Base-by-base conservation (phyloP, 1,139 yeast species). In the Suhomyces coccinellae region DNA sequence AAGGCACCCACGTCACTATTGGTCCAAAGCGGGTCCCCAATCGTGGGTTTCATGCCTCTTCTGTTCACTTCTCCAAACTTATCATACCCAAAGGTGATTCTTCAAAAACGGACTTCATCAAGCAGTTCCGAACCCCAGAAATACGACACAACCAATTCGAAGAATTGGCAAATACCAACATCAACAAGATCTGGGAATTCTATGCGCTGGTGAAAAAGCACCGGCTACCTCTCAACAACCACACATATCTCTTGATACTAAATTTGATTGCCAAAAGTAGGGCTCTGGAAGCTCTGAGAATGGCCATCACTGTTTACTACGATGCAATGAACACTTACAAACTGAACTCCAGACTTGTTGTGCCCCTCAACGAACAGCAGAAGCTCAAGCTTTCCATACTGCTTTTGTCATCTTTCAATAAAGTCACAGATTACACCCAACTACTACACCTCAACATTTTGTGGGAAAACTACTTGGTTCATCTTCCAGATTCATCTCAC, bases 381-480 rank as follows among this genome's bases (percentile, higher is more conserved):
- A 45, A 47, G 46, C 31, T 35, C 17, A 43, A 37, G 17, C 38
- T 56, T 13, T 30, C 49, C 10, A 33, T 24, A 15, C 40, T 43
- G 41, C 45, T 49, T 14, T 47, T 52, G n/a, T n/a, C 36, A 14
- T 46, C 51, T 29, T 55, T 50, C 36, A 48, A 33, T 8, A 40
- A 46, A 6, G 53, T 55, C 26, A 29, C 43, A 1, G 58, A 58
- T 43, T 54, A 59, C 40, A 50, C 57, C 10, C 54, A 52, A 34
- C 44, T 61, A 0, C 40, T 59, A 13, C 46, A 44, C 2, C 45
- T 66, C 15, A 61, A 62, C 32, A 34, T 49, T 14, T 43, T 65
- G 4, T 63, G 61, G 57, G 56, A 55, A 22, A 53, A 52, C 16
- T 51, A 53, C 42, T 51, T 61, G 4, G 40, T 37, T 5, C 20